Percentiles rank a stretch among this genome's conserved stretches.
phyloP scores from a whole-genome alignment of 768 basidiomycete species.

The Asterophora lycoperdoides region DNA sequence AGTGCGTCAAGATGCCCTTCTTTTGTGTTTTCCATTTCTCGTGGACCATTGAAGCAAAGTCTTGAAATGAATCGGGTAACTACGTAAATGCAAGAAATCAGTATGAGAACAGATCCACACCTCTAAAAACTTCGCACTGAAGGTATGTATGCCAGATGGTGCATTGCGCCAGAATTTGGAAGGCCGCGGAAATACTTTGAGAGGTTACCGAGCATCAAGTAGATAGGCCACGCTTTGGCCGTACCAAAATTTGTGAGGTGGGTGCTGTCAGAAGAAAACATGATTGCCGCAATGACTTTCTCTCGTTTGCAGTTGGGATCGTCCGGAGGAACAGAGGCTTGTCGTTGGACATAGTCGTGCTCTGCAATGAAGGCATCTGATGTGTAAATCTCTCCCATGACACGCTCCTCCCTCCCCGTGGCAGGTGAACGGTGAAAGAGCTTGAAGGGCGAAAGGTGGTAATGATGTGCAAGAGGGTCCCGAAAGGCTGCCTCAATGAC shows the following conservation, averaged over 20 bases:
- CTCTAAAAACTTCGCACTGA: too few relatives aligned
- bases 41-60: slow-evolving; percentile 14
- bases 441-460: slow-evolving; percentile 23
- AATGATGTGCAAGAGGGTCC: slow-evolving; percentile 15
- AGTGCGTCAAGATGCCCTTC: slow-evolving; percentile 15
- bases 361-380: background rate
- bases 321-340: slow-evolving; percentile 5
- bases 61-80: slow-evolving; percentile 25
- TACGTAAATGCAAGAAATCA: slow-evolving; percentile 5
- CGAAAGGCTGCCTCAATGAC: too few relatives aligned
- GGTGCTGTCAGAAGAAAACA: slow-evolving; percentile 29
- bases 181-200: slow-evolving; percentile 33
- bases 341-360: slow-evolving; percentile 16
- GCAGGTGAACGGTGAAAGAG: too few relatives aligned
- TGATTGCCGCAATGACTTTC: slow-evolving; percentile 21
- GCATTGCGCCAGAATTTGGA: too few relatives aligned
- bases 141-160: slow-evolving; percentile 32
- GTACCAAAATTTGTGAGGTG: too few relatives aligned
- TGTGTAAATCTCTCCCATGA: slow-evolving; percentile 6
- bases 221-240: slow-evolving; percentile 25
- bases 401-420: slow-evolving; percentile 20
- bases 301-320: slow-evolving; percentile 17
- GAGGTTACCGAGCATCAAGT: slow-evolving; percentile 34
- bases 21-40: too few relatives aligned
- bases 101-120: too few relatives aligned